Conservation (phyloP, 2,329 filamentous ascomycete genomes). For the Fusarium annulatum region DNA sequence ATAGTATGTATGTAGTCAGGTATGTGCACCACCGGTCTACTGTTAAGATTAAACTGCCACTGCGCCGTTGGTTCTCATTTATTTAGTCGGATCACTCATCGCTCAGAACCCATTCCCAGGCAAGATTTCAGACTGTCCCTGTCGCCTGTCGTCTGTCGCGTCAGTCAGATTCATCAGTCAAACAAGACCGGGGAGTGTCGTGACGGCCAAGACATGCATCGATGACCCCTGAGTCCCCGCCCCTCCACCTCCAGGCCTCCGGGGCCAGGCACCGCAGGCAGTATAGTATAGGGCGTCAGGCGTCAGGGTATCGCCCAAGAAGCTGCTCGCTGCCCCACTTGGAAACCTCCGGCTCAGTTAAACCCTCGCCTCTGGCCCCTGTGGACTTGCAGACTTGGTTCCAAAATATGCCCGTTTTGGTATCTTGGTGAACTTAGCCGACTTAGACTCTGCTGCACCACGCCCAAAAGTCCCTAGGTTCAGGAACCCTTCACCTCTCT, state of each 20-base stretch:
- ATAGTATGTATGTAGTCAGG: neutral
- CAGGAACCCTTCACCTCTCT: constrained; percentile 8
- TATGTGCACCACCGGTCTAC: constrained; percentile 2
- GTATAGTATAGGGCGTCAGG: neutral
- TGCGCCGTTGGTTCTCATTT: neutral
- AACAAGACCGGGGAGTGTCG: constrained; percentile 20
- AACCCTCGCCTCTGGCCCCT: constrained; percentile 41
- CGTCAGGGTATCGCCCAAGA: constrained; percentile 12
- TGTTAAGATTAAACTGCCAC: constrained; percentile 12
- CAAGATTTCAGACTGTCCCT: constrained; percentile 23
- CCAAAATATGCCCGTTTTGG: constrained; percentile 31
- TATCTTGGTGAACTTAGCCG: constrained; percentile 18
- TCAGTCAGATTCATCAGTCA: constrained; percentile 11
- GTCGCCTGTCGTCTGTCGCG: neutral
- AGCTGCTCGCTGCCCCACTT: constrained; percentile 25
- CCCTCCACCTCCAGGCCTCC: constrained; percentile 17
- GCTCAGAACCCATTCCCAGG: constrained; percentile 20
- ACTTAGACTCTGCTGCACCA: constrained; percentile 14
- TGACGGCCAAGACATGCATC: constrained; percentile 37
- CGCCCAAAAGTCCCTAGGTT: constrained; percentile 23
- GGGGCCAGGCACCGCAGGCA: neutral
- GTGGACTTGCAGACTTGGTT: constrained; percentile 28
- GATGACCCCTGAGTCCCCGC: constrained; percentile 33
- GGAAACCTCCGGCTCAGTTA: constrained; percentile 34
- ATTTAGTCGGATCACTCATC: constrained; percentile 21